phyloP scores from a whole-genome alignment of 441 rosid genomes.

The Theobroma grandiflorum region DNA sequence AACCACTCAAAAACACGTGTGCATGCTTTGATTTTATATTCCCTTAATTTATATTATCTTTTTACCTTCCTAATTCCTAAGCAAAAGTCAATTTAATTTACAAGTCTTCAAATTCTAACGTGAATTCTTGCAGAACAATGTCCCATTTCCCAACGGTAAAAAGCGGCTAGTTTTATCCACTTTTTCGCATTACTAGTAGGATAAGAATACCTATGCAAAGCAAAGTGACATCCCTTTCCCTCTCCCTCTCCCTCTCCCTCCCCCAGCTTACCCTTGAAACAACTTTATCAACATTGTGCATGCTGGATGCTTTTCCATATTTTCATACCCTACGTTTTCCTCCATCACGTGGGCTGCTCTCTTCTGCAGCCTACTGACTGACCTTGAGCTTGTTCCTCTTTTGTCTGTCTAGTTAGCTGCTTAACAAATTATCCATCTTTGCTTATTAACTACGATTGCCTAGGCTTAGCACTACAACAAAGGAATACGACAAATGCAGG shows the following conservation, averaged over 20 bases:
- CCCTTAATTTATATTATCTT: conserved; percentile 15
- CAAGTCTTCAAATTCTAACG: conserved; percentile 18
- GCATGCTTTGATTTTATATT: neutral
- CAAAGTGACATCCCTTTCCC: neutral
- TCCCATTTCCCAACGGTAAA: conserved; percentile 17
- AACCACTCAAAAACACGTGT: conserved; percentile 20
- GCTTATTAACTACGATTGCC: too few species aligned
- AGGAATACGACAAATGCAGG: too few species aligned
- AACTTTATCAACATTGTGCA: conserved; percentile 9
- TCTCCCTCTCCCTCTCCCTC: neutral
- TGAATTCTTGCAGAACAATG: neutral
- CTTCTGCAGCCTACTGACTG: too few species aligned
- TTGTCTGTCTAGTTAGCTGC: too few species aligned
- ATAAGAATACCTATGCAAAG: conserved; percentile 9
- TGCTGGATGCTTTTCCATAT: neutral
- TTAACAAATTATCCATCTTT: too few species aligned
- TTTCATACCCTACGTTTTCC: too few species aligned
- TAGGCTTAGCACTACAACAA: too few species aligned
- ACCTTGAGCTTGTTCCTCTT: too few species aligned
- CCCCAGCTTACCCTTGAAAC: neutral
- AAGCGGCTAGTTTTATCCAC: neutral
- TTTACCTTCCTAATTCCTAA: conserved; percentile 22
- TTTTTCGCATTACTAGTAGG: neutral
- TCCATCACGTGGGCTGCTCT: neutral
- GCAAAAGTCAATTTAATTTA: conserved; percentile 27